Base-by-base conservation (phyloP, 306 rosid genomes). In the Lotus japonicus region DNA sequence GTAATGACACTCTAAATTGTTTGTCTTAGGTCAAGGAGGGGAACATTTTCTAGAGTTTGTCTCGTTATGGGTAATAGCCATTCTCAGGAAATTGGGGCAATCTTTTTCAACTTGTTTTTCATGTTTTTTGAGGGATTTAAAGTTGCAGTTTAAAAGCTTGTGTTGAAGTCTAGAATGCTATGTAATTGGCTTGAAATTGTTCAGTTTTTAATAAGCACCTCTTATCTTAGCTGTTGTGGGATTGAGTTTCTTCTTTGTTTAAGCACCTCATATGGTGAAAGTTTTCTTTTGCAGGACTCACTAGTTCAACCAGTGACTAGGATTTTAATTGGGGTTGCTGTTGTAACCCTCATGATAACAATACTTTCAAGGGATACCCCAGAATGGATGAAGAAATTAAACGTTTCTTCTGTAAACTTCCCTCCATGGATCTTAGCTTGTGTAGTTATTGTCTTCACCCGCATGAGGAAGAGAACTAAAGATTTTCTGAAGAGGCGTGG, bases 371-470 rank as follows among this genome's bases (percentile, higher is more conserved):
- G 68, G 75, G 97, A 88, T 21, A 67, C 86, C 9, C 89, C 89
- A 6, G 84, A 82, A 0, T 94, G 94, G 89, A 17, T 88, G 76
- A 74, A 81, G 80, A 94, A 86, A 58, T 58, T 86, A 0, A 85
- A 86, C 50, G 14, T 84, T 67, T 70, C 73, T 10, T 82, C 87
- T n/a, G 87, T 84, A 11, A 85, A 77, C 78, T 79, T 84, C 77
- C 85, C 97, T 68, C 97, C 96, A 23, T 94, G 92, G 98, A 78
- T 90, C 78, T 82, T 94, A 67, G 97, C 96, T 78, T 83, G 91
- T 49, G 88, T 84, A 70, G 92, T 94, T 56, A 71, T 94, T 63
- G 96, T 90, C 68, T 90, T 94, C 70, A 85, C 88, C 11, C 97
- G 98, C 44, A 85, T 68, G 83, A 82, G 97, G 82, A 90, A 90